A percentile compares a stretch with the other conserved stretches of the same genome.
Evolutionary conservation across 2,329 filamentous ascomycete genomes (phyloP).

Genomic region (Sclerotinia sclerotiorum): DNA sequence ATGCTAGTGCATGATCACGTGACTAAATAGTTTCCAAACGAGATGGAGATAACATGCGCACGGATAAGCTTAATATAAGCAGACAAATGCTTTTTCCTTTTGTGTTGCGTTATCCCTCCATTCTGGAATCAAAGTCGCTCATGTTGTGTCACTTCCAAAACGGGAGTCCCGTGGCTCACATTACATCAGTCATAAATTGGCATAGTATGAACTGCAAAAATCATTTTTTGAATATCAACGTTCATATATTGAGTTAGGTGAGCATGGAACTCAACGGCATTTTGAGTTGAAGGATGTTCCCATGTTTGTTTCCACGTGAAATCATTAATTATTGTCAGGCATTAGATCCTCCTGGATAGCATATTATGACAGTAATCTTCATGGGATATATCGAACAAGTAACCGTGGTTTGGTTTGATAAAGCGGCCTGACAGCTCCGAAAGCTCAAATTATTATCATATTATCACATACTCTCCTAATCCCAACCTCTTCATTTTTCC

Average conservation of each 20-base stretch:
- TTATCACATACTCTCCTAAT: background rate
- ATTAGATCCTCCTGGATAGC: slow-evolving; percentile 11
- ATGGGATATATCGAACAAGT: slow-evolving; percentile 9
- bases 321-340: slow-evolving; percentile 1
- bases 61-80: slow-evolving; percentile 25
- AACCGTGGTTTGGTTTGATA: slow-evolving; percentile 1
- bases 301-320: background rate
- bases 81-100: slow-evolving; percentile 15
- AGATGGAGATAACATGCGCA: slow-evolving; percentile 6
- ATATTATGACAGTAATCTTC: background rate
- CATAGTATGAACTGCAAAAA: slow-evolving; percentile 1
- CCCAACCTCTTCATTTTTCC: slow-evolving; percentile 21
- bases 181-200: background rate
- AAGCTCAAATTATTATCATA: background rate
- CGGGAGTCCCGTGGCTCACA: slow-evolving; percentile 10
- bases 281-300: background rate
- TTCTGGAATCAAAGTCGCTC: slow-evolving; percentile 17
- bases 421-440: slow-evolving; percentile 12
- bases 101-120: background rate
- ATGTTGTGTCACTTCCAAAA: slow-evolving; percentile 25
- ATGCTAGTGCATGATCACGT: slow-evolving; percentile 8
- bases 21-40: background rate
- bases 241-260: background rate
- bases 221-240: background rate
- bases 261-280: background rate